phyloP scores from a whole-genome alignment of 345 rosid species.

The Bruguiera gymnorhiza region DNA sequence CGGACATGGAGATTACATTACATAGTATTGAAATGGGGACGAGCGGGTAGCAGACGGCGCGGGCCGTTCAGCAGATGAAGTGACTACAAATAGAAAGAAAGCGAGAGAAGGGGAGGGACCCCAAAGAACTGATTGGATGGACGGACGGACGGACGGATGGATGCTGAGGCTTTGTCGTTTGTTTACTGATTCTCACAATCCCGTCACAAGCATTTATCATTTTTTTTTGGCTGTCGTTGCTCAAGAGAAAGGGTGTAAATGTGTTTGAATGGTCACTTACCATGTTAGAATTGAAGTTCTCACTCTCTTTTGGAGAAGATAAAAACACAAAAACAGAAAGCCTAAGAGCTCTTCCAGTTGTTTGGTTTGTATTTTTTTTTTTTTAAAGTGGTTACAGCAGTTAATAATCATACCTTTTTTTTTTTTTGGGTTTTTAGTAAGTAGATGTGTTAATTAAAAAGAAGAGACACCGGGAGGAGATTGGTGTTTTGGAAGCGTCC shows the following conservation, averaged over 20 bases:
- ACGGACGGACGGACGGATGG: too few species aligned
- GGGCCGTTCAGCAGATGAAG: slow-evolving; percentile 17
- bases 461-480: neutral
- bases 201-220: neutral
- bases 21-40: neutral
- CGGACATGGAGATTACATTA: slow-evolving; percentile 5
- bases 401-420: neutral
- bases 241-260: too few species aligned
- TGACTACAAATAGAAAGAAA: neutral
- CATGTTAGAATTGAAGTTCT: too few species aligned
- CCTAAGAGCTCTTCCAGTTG: too few species aligned
- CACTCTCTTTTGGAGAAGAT: too few species aligned
- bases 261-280: too few species aligned
- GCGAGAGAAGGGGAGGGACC: neutral
- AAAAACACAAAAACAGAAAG: too few species aligned
- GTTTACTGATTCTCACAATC: neutral
- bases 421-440: neutral
- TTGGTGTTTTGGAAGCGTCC: neutral
- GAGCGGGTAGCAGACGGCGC: slow-evolving; percentile 30
- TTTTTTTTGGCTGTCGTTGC: too few species aligned
- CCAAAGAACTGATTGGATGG: slow-evolving; percentile 13
- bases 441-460: neutral
- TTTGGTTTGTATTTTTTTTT: too few species aligned
- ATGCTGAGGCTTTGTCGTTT: too few species aligned
- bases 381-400: neutral